Conservation (phyloP, 2,329 filamentous ascomycete genomes). For the Diaporthe australafricana region DNA sequence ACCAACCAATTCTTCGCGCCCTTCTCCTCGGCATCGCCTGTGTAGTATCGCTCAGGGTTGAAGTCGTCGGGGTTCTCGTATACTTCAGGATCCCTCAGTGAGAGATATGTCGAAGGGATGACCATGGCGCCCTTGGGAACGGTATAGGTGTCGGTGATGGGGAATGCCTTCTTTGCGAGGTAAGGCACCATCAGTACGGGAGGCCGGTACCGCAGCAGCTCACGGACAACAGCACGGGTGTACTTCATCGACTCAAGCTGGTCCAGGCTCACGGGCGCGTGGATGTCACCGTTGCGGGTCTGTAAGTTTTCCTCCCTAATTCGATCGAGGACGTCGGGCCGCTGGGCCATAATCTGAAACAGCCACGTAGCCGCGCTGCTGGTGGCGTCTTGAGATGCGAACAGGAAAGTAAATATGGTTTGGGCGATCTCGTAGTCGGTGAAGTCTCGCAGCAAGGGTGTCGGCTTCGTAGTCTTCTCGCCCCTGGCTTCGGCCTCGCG, state of each 20-base stretch:
- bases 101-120: conserved; percentile 89
- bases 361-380: conserved; percentile 94
- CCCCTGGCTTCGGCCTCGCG: conserved; percentile 82
- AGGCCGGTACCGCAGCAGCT: conserved; percentile 92
- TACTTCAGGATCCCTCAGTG: conserved; percentile 91
- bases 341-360: conserved; percentile 93
- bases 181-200: conserved; percentile 98
- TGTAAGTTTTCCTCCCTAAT: conserved; percentile 91
- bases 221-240: conserved; percentile 91
- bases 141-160: conserved; percentile 88
- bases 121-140: conserved; percentile 96
- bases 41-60: conserved; percentile 92
- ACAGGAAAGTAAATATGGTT: conserved; percentile 95
- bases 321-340: conserved; percentile 90
- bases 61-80: conserved; percentile 91
- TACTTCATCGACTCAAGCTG: conserved; percentile 90
- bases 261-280: conserved; percentile 81
- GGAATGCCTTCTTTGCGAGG: conserved; percentile 93
- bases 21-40: conserved; percentile 87
- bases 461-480: conserved; percentile 80
- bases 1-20: conserved; percentile 95
- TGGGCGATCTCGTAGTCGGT: conserved; percentile 91
- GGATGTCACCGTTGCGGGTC: conserved; percentile 78
- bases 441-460: conserved; percentile 86
- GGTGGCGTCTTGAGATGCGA: conserved; percentile 97